A percentile compares a stretch with the other conserved stretches of the same genome.
phyloP scores from a whole-genome alignment of 805 yeast species.

The Spathaspora sp. region DNA sequence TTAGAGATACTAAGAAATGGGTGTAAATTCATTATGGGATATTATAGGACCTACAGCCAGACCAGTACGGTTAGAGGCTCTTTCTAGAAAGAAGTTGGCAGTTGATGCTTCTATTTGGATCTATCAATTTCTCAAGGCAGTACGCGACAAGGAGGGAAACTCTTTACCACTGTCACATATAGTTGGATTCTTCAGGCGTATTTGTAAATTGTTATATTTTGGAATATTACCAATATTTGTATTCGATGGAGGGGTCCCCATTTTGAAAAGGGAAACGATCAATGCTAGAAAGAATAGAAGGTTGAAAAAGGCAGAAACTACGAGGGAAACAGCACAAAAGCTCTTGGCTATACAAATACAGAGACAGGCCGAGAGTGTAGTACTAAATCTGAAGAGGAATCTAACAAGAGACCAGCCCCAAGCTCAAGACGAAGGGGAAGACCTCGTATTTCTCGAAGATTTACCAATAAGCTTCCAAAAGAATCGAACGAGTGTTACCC shows the following conservation, averaged over 20 bases:
- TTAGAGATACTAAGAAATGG: constrained; percentile 50
- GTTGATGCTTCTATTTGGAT: constrained; percentile 99
- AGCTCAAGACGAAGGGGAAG: constrained; percentile 11
- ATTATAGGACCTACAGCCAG: constrained; percentile 84
- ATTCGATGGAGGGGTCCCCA: constrained; percentile 94
- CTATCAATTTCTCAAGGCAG: constrained; percentile 93
- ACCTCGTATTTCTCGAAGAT: constrained; percentile 15
- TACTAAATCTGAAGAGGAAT: neutral
- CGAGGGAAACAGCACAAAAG: constrained; percentile 72
- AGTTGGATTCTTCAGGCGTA: constrained; percentile 92
- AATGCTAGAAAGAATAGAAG: constrained; percentile 67
- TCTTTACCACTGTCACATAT: constrained; percentile 77
- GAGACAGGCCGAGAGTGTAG: constrained; percentile 36
- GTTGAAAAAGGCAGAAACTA: constrained; percentile 68
- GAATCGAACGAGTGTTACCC: neutral
- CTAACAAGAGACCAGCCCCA: constrained; percentile 1
- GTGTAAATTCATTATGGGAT: constrained; percentile 94
- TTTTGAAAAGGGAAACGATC: constrained; percentile 75
- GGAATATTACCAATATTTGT: constrained; percentile 90
- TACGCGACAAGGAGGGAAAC: constrained; percentile 80
- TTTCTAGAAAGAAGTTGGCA: constrained; percentile 76
- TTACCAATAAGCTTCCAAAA: constrained; percentile 9
- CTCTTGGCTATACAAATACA: constrained; percentile 79
- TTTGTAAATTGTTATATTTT: constrained; percentile 82
- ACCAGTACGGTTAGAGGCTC: constrained; percentile 84